A percentile compares a stretch with the other conserved stretches of the same genome.
These are phyloP conservation scores for Chrysoporthe deuterocubensis DNA, from an alignment of 2,329 filamentous ascomycete species.

Conservation along the genomic window DNA sequence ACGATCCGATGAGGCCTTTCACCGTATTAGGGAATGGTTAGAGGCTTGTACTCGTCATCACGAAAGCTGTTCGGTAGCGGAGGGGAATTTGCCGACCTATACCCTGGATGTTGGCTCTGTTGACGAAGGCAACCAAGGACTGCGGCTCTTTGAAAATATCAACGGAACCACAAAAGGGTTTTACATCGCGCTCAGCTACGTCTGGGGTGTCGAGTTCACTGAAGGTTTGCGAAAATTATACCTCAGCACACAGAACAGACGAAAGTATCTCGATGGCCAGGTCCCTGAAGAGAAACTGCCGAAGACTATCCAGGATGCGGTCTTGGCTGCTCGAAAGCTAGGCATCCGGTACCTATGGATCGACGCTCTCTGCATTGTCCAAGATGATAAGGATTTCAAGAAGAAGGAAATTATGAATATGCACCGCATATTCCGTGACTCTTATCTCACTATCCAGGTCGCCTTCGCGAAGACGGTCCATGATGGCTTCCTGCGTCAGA, in stretches of 20 bases:
- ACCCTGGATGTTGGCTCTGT: neutral
- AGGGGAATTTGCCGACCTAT: neutral
- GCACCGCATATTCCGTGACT: neutral
- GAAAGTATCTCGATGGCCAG: neutral
- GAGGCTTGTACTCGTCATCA: neutral
- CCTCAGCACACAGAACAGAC: neutral
- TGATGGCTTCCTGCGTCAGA: neutral
- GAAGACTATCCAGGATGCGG: neutral
- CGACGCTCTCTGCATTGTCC: conserved; percentile 15
- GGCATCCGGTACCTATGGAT: conserved; percentile 16
- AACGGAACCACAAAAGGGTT: neutral
- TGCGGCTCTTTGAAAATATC: neutral
- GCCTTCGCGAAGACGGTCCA: neutral
- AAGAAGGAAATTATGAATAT: neutral
- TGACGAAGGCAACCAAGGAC: neutral
- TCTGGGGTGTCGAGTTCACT: neutral
- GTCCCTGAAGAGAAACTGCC: conserved; percentile 6
- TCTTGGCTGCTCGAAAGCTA: neutral
- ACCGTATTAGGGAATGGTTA: neutral
- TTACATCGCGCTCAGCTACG: neutral
- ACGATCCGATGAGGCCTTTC: neutral
- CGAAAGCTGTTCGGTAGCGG: neutral
- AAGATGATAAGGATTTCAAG: conserved; percentile 12
- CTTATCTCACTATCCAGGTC: neutral
- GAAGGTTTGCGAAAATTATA: neutral